These are phyloP conservation scores for Choiromyces venosus DNA, from an alignment of 495 filamentous ascomycete species.

Conservation along the genomic window DNA sequence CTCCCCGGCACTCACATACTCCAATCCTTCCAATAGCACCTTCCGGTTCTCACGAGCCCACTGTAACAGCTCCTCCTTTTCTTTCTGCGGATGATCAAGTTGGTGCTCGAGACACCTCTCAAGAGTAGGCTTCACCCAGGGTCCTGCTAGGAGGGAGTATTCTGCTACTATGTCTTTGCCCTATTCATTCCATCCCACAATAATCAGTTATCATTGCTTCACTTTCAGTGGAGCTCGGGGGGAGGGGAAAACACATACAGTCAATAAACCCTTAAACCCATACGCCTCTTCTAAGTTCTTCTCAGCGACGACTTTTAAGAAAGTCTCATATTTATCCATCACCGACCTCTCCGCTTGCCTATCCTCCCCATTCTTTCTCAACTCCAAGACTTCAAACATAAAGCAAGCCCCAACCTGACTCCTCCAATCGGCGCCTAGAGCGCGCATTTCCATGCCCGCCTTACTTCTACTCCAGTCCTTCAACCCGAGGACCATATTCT, in stretches of 20 bases:
- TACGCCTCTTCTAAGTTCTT: slow-evolving; percentile 47
- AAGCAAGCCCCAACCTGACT: slow-evolving; percentile 66
- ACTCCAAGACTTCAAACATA: slow-evolving; percentile 57
- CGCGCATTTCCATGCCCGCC: slow-evolving; percentile 60
- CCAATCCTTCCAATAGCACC: not conserved
- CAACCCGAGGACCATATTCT: slow-evolving; percentile 46
- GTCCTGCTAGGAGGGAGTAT: slow-evolving; percentile 56
- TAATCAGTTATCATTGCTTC: too few relatives aligned
- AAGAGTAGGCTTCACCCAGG: slow-evolving; percentile 71
- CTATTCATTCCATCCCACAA: slow-evolving; percentile 50
- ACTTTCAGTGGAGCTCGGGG: too few relatives aligned
- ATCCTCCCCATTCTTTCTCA: slow-evolving; percentile 17
- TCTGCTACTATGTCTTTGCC: slow-evolving; percentile 62
- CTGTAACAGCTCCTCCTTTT: slow-evolving; percentile 58
- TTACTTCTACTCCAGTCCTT: slow-evolving; percentile 44
- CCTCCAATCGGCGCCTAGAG: slow-evolving; percentile 72
- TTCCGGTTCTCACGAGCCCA: slow-evolving; percentile 54
- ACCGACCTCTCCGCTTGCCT: slow-evolving; percentile 23
- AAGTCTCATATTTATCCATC: slow-evolving; percentile 45
- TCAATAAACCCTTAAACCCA: slow-evolving; percentile 27
- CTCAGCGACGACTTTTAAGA: slow-evolving; percentile 48
- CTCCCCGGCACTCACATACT: not conserved
- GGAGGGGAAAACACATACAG: slow-evolving; percentile 15
- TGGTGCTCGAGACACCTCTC: slow-evolving; percentile 77
- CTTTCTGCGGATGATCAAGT: slow-evolving; percentile 67